Conservation (phyloP, 1,284 basidiomycete species). For the Trichosporon coremiiforme region DNA sequence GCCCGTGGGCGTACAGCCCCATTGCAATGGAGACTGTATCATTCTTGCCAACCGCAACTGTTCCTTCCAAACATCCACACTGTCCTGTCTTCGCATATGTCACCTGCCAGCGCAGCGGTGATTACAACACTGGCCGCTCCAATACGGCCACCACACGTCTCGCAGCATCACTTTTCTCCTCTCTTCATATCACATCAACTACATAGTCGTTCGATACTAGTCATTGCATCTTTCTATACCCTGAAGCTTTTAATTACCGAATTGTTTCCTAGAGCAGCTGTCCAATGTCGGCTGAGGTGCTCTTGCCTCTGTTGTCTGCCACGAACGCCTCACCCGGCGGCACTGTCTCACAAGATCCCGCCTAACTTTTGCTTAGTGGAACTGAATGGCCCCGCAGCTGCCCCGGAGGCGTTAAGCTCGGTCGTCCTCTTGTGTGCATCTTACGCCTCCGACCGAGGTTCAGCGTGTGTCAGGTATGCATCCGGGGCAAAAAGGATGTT, state of each 20-base stretch:
- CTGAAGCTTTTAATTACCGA: not conserved
- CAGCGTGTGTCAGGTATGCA: not conserved
- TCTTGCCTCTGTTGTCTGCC: not conserved
- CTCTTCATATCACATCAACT: not conserved
- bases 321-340: not conserved
- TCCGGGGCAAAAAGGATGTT: not conserved
- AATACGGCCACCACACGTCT: too few relatives aligned
- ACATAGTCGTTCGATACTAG: not conserved
- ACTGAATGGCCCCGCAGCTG: not conserved
- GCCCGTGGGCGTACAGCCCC: too few relatives aligned
- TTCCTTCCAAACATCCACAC: too few relatives aligned
- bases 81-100: too few relatives aligned
- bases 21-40: too few relatives aligned
- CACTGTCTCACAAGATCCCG: not conserved
- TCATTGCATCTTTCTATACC: not conserved
- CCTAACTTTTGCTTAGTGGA: not conserved
- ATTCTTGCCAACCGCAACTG: too few relatives aligned
- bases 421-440: not conserved
- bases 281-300: too few relatives aligned
- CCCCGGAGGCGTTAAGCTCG: not conserved
- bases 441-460: not conserved
- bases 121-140: too few relatives aligned
- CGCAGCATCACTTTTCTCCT: not conserved
- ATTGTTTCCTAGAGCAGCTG: not conserved
- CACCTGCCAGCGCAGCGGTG: too few relatives aligned